Evolutionary conservation across 805 yeast genomes (phyloP).

Genomic region (Ogataea corticis): DNA sequence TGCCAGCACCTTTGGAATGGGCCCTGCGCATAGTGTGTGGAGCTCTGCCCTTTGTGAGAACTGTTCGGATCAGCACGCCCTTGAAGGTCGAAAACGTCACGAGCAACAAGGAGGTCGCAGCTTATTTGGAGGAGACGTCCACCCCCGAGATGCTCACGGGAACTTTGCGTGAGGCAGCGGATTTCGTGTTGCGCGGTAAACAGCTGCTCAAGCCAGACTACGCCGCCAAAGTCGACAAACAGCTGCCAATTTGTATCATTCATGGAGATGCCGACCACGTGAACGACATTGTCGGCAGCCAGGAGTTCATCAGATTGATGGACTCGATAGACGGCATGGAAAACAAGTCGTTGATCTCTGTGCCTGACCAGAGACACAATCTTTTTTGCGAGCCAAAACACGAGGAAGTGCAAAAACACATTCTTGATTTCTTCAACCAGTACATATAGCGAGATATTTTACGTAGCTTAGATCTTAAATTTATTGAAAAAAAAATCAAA

Average conservation of each 20-base stretch:
- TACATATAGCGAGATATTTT: slow-evolving; percentile 4
- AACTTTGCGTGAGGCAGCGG: slow-evolving; percentile 56
- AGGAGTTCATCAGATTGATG: slow-evolving; percentile 39
- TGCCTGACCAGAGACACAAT: slow-evolving; percentile 43
- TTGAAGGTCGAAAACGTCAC: slow-evolving; percentile 57
- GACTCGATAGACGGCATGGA: slow-evolving; percentile 25
- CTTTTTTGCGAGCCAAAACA: slow-evolving; percentile 49
- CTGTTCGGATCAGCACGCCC: slow-evolving; percentile 48
- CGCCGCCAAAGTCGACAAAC: slow-evolving; percentile 37
- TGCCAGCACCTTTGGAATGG: slow-evolving; percentile 44
- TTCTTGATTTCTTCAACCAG: slow-evolving; percentile 41
- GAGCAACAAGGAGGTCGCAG: slow-evolving; percentile 44
- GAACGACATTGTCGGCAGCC: slow-evolving; percentile 52
- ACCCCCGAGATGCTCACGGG: slow-evolving; percentile 47
- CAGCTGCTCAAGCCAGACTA: slow-evolving; percentile 40
- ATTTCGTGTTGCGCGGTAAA: slow-evolving; percentile 65
- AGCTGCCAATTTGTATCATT: slow-evolving; percentile 51
- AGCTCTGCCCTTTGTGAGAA: slow-evolving; percentile 47
- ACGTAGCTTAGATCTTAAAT: not conserved
- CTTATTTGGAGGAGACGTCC: slow-evolving; percentile 46
- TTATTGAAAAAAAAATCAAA: too few relatives aligned
- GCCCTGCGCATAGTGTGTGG: slow-evolving; percentile 43
- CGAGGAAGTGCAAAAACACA: slow-evolving; percentile 34
- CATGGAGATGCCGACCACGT: slow-evolving; percentile 69
- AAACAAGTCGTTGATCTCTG: slow-evolving; percentile 27